Evolutionary conservation across 495 filamentous ascomycete genomes (phyloP), one percentile per base, ranked within the genome.

Genomic region (Aspergillus baeticus): DNA sequence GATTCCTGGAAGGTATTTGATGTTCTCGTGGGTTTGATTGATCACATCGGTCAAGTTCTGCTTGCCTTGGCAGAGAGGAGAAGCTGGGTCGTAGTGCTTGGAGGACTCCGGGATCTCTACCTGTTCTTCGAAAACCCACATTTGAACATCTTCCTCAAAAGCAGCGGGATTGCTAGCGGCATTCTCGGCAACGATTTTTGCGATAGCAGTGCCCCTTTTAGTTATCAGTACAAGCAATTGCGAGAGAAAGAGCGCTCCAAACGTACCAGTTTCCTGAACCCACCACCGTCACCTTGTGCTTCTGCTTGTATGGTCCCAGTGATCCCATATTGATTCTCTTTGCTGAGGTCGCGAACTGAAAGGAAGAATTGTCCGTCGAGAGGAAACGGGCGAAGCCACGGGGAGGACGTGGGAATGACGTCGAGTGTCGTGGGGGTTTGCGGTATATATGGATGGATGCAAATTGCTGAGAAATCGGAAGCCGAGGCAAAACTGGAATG

Each of bases 101-200:
- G 84, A 87, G 42, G 73, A 72, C 64, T 85, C 77, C n/a, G 88
- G 73, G 49, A 95, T 75, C 47, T 83, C 83, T 37, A 92, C 84
- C 44, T 92, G 84, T 73, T 96, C 92, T 74, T 96, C 90, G 59
- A 84, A 94, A 65, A 96, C 93, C 90, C 90, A 98, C 93, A 99
- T 98, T 73, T 93, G 89, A 36, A 99, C 92, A 51, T 91, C 82
- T 62, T 85, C 73, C 59, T 97, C 87, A 68, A 98, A 99, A 42
- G 96, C 59, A 26, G 89, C 83, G 0, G 84, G 77, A 71, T 97
- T 81, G 59, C 77, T 84, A 52, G 78, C 78, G 20, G 91, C 87
- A 74, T 96, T 98, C 74, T 99, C 92, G 55, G 94, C 92, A 47
- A 96, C 81, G 57, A 99, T 93, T 75, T 99, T 99, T 62, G 92